Conservation (phyloP, 768 basidiomycete genomes). For the Boletales sp. region DNA sequence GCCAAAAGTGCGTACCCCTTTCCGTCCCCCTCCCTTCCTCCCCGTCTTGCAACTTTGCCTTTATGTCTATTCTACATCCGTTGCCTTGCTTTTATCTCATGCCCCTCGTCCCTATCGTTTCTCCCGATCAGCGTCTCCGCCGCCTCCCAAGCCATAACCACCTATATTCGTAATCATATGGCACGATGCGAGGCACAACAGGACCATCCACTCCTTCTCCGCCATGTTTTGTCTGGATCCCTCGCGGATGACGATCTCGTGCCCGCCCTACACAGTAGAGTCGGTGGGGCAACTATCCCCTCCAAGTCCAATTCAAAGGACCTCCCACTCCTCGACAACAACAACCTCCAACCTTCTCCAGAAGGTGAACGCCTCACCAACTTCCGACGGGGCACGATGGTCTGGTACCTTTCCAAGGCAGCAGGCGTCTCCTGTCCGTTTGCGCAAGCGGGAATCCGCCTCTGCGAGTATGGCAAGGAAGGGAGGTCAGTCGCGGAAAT, state of each 20-base stretch:
- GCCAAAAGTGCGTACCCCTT: slow-evolving; percentile 61
- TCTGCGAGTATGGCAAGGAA: slow-evolving; percentile 62
- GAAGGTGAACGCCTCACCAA: slow-evolving; percentile 51
- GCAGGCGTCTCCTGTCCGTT: slow-evolving; percentile 78
- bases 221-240: slow-evolving; percentile 71
- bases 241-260: slow-evolving; percentile 69
- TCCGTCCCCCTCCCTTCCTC: slow-evolving; percentile 9
- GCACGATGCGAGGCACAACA: slow-evolving; percentile 67
- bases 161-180: slow-evolving; percentile 74
- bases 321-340: slow-evolving; percentile 25
- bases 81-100: slow-evolving; percentile 10
- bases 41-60: slow-evolving; percentile 4
- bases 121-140: slow-evolving; percentile 55
- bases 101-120: slow-evolving; percentile 7
- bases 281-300: slow-evolving; percentile 59
- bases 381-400: slow-evolving; percentile 73
- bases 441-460: slow-evolving; percentile 64
- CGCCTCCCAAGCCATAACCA: slow-evolving; percentile 78
- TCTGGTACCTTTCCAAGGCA: slow-evolving; percentile 77
- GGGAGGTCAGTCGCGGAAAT: slow-evolving; percentile 33
- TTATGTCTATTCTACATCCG: slow-evolving; percentile 1
- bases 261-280: slow-evolving; percentile 63
- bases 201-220: slow-evolving; percentile 70
- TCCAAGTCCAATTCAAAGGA: slow-evolving; percentile 22
- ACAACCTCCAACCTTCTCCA: not conserved